Conservation (phyloP, 345 rosid species). For the Lepidium didymum region DNA sequence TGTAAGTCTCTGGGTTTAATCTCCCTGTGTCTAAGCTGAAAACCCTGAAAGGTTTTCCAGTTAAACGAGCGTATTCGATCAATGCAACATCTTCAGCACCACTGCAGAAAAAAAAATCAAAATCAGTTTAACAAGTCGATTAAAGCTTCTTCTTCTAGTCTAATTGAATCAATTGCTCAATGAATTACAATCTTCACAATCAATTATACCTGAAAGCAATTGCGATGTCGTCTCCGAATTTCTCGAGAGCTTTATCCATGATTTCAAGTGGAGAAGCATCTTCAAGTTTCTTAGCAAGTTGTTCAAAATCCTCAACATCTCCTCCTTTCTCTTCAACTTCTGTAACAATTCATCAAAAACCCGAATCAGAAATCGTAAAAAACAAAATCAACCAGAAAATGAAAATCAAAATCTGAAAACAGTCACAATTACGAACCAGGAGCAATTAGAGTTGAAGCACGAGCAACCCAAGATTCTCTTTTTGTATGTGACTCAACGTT, state of each 20-base stretch:
- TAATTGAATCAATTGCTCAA: neutral
- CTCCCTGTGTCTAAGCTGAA: constrained; percentile 94
- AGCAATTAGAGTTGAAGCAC: constrained; percentile 49
- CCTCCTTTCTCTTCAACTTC: constrained; percentile 50
- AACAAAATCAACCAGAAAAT: neutral
- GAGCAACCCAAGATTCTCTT: constrained; percentile 38
- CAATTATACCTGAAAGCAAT: constrained; percentile 76
- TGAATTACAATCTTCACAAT: neutral
- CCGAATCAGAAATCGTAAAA: neutral
- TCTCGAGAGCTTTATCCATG: constrained; percentile 84
- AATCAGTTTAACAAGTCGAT: neutral
- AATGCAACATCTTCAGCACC: constrained; percentile 97
- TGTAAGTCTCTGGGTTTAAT: constrained; percentile 78
- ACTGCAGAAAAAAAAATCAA: constrained; percentile 33
- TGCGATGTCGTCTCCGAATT: constrained; percentile 77
- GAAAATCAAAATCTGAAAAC: neutral
- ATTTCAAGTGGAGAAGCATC: constrained; percentile 83
- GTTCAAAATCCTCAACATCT: constrained; percentile 51
- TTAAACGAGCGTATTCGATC: constrained; percentile 85
- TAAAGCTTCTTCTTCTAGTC: neutral
- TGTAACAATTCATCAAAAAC: constrained; percentile 24
- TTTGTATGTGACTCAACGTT: constrained; percentile 42
- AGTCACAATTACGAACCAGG: constrained; percentile 41
- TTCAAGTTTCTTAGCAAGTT: constrained; percentile 48
- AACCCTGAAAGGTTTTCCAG: constrained; percentile 80